Percentiles rank a stretch among this genome's conserved stretches.
Conservation (phyloP, 169 alveolate species). For the Cryptosporidium sp. region DNA sequence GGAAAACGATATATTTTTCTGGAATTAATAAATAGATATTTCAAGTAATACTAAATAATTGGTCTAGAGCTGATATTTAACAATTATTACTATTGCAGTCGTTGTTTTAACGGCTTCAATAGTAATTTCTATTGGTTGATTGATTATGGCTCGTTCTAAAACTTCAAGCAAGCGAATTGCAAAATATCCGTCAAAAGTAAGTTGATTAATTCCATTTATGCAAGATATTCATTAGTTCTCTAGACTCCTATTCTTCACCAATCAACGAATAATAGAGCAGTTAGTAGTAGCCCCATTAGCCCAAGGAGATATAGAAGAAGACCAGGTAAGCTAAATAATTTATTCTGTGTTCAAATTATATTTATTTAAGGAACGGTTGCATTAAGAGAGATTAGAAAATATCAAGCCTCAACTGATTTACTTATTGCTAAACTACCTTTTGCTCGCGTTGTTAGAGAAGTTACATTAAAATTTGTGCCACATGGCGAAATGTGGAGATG, state of each 20-base stretch:
- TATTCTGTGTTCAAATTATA: conserved; percentile 51
- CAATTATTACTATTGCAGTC: neutral
- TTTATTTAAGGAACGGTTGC: conserved; percentile 91
- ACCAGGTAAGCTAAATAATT: conserved; percentile 45
- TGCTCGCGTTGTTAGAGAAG: conserved; percentile 94
- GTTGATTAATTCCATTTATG: neutral
- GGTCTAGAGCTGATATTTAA: neutral
- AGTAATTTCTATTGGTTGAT: neutral
- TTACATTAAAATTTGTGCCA: conserved; percentile 82
- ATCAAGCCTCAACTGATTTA: conserved; percentile 92
- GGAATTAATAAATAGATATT: conserved; percentile 21
- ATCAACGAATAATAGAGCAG: conserved; percentile 39
- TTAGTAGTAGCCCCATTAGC: conserved; percentile 31
- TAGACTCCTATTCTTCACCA: conserved; percentile 69
- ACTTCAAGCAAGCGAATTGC: conserved; percentile 63
- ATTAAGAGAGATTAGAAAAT: conserved; percentile 92
- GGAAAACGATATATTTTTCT: neutral
- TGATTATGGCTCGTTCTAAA: conserved; percentile 70
- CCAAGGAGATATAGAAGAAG: conserved; percentile 75
- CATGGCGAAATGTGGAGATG: conserved; percentile 82
- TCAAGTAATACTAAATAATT: neutral
- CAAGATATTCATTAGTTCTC: neutral
- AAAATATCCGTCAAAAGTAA: conserved; percentile 65
- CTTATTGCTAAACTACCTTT: conserved; percentile 95
- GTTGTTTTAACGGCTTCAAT: conserved; percentile 28